Evolutionary conservation across 176 grass and related monocot species (phyloP).

Genomic region (Carex scoparia): DNA sequence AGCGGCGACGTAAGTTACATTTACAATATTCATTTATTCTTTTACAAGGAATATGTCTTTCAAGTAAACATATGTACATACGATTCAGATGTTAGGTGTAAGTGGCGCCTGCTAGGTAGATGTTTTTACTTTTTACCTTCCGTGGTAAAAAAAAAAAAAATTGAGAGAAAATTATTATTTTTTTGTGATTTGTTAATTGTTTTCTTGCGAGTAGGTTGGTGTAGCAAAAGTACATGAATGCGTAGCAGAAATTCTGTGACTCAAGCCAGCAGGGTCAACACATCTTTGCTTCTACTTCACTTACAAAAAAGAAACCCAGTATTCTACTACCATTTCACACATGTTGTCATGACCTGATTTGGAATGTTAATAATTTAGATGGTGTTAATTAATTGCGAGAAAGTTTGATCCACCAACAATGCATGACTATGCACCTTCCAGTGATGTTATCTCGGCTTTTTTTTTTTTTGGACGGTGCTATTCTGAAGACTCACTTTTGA

Average conservation of each 20-base stretch:
- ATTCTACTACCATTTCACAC: slow-evolving; percentile 2
- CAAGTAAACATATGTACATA: background rate
- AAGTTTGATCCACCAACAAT: background rate
- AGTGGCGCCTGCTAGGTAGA: background rate
- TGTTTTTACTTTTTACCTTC: background rate
- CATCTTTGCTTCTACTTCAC: slow-evolving; percentile 30
- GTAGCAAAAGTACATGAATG: slow-evolving; percentile 9
- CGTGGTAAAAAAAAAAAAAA: background rate
- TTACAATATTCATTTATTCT: background rate
- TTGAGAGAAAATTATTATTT: background rate
- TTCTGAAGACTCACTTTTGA: too few relatives aligned
- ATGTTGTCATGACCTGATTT: background rate
- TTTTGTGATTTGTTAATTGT: background rate
- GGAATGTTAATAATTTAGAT: background rate
- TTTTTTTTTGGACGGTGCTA: too few relatives aligned
- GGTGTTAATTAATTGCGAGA: background rate
- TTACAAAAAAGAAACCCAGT: background rate
- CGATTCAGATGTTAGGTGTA: background rate
- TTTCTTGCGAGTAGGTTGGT: slow-evolving; percentile 6
- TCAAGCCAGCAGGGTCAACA: slow-evolving; percentile 8
- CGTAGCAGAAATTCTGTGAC: slow-evolving; percentile 23
- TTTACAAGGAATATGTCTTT: background rate
- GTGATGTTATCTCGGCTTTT: background rate
- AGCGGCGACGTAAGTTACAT: too few relatives aligned
- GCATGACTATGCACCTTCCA: background rate